Base-by-base conservation (phyloP, 306 rosid genomes). In the Vigna unguiculata region DNA sequence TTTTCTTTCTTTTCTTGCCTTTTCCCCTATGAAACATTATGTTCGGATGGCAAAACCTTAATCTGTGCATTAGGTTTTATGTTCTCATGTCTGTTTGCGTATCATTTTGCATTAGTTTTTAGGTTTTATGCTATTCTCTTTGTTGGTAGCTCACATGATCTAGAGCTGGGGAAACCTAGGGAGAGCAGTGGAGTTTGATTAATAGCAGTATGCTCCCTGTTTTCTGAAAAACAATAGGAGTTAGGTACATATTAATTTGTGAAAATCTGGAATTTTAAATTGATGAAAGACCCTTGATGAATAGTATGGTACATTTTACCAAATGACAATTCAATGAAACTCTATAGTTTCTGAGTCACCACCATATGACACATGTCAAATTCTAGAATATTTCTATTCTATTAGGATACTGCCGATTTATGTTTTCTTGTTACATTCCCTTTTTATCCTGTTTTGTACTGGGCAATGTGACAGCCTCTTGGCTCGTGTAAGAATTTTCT, bases 51-150 rank as follows among this genome's bases (percentile, higher is more conserved):
- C n/a, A 47, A 59, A 45, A 62, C 7, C 7, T 69, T 14, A 72
- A 28, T 48, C 49, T 54, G 43, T 80, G 64, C 15, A 43, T 45
- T 68, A 47, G 63, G 32, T 43, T 43, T 20, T 28, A 46, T 20
- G 59, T 49, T 64, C 45, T 65, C 55, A 75, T 30, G 40, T 48
- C 41, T 57, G 32, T 57, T 64, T 76, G 67, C 14, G 40, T 66
- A 20, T 53, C 71, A 55, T 65, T 17, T 57, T 57, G 36, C 36
- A 59, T 59, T 5, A 59, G 6, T 21, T 30, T 61, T 61, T 61
- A 59, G 6, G 66, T 30, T 61, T 61, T 61, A n/a, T 61, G 32
- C 7, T 61, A 61, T 63, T 1, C 2, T 34, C 48, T 10, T 64
- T 64, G 16, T 19, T 9, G 8, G 36, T 32, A 32, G 36, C 7